Evolutionary conservation across 2,329 filamentous ascomycete species (phyloP), one percentile per base, ranked within the genome.

Genomic region (Emydomyces testavorans): DNA sequence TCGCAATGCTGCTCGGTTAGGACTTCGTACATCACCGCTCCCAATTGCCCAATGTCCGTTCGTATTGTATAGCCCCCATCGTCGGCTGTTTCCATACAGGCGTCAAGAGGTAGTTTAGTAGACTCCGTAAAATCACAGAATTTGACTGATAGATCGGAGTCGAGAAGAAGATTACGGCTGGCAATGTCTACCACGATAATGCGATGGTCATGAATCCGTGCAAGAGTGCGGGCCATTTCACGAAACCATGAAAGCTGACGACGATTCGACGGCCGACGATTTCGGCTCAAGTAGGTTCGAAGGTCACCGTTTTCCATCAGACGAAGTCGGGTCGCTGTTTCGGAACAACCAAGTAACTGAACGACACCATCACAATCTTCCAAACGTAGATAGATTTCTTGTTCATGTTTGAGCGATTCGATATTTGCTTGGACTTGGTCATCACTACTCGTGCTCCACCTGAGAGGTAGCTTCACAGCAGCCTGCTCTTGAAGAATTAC

Each of bases 11-110:
- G 28, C 8, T 53, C 53, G 13, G 58, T 58, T 3, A 58, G 43
- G 15, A 63, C 50, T 49, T 62, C 56, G 43, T 58, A 64, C 24
- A 62, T 60, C 13, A 63, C 60, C 23, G 56, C 51, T 6, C 60
- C 61, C 16, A 64, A 54, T 13, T 16, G 10, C 15, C 32, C 11
- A 35, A 35, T 35, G 10, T 35, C 32, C 32, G 32, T 35, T 16
- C 11, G 32, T 35, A n/a, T 35, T 15, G 32, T 16, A 15, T 35
- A 16, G 32, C 32, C 32, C 15, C 11, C 15, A 13, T 35, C 15
- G 32, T 15, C 32, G 32, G 32, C 10, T 35, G 32, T 16, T 35
- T 35, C 32, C 32, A 35, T 35, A 13, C 32, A 15, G 10, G 32
- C 6, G 32, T 35, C 15, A 13, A 35, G 32, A 35, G 32, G 10